phyloP scores from a whole-genome alignment of 768 basidiomycete species.

The Naganishia antarctica region DNA sequence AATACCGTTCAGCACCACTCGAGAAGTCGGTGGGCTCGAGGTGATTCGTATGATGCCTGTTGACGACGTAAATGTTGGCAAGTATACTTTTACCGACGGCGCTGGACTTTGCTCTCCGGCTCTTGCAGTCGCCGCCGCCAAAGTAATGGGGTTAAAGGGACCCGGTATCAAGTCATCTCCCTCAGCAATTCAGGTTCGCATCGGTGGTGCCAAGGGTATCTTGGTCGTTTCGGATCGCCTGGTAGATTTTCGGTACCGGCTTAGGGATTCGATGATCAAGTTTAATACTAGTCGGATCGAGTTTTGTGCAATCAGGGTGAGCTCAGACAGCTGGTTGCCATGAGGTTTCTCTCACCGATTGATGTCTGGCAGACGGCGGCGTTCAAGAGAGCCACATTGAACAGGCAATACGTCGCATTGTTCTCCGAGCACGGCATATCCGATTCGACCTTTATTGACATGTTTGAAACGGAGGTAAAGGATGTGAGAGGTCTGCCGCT shows the following conservation, averaged over 20 bases:
- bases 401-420: constrained; percentile 48
- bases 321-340: constrained; percentile 6
- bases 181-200: constrained; percentile 45
- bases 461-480: constrained; percentile 39
- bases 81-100: constrained; percentile 44
- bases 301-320: constrained; percentile 45
- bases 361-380: neutral
- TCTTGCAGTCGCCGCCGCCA: constrained; percentile 38
- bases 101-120: constrained; percentile 40
- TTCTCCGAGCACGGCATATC: constrained; percentile 43
- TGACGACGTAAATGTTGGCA: neutral
- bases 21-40: constrained; percentile 30
- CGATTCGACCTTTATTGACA: constrained; percentile 34
- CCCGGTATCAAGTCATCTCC: constrained; percentile 37
- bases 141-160: constrained; percentile 34
- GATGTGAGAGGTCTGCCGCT: constrained; percentile 35
- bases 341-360: neutral
- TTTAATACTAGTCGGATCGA: constrained; percentile 37
- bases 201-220: constrained; percentile 47
- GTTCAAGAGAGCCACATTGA: constrained; percentile 36
- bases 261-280: constrained; percentile 42
- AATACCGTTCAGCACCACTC: constrained; percentile 40
- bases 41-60: neutral
- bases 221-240: constrained; percentile 38
- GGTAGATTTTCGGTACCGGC: constrained; percentile 31